Conservation (phyloP, 2,329 filamentous ascomycete species). For the Phaeomoniella chlamydospora region DNA sequence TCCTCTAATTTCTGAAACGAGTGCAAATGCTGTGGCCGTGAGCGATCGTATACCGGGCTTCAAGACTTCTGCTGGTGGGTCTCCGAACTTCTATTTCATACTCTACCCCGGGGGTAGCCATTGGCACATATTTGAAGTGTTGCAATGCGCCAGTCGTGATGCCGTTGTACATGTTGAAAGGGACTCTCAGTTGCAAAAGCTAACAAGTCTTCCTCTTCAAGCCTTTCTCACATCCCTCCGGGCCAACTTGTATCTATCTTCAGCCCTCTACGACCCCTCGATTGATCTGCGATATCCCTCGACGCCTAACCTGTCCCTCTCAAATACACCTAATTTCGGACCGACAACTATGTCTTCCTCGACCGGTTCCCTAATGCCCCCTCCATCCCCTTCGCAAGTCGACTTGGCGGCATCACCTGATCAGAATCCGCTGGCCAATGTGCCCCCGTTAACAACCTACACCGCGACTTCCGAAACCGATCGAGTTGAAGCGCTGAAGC, state of each 20-base stretch:
- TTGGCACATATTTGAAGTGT: slow-evolving; percentile 2
- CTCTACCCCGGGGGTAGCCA: neutral
- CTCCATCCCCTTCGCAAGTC: slow-evolving; percentile 19
- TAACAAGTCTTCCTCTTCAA: slow-evolving; percentile 21
- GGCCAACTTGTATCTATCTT: slow-evolving; percentile 59
- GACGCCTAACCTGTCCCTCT: slow-evolving; percentile 39
- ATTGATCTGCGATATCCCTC: slow-evolving; percentile 34
- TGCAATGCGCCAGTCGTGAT: neutral
- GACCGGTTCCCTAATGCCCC: slow-evolving; percentile 19
- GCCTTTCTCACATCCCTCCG: slow-evolving; percentile 74
- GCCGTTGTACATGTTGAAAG: neutral
- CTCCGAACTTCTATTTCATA: neutral
- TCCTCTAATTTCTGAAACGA: slow-evolving; percentile 8
- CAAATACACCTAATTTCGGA: slow-evolving; percentile 48
- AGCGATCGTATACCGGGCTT: slow-evolving; percentile 17
- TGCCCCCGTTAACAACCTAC: slow-evolving; percentile 19
- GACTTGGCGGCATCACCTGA: slow-evolving; percentile 9
- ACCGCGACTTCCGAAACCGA: slow-evolving; percentile 32
- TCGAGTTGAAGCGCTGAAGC: slow-evolving; percentile 51
- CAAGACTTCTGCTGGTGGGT: slow-evolving; percentile 16
- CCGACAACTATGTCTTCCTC: slow-evolving; percentile 31
- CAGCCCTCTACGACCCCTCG: slow-evolving; percentile 9
- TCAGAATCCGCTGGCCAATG: slow-evolving; percentile 1
- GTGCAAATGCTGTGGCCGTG: slow-evolving; percentile 10
- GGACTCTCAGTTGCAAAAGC: neutral